Evolutionary conservation across 345 rosid genomes (phyloP), one percentile per base, ranked within the genome.

Genomic region (Atalantia buxifolia): DNA sequence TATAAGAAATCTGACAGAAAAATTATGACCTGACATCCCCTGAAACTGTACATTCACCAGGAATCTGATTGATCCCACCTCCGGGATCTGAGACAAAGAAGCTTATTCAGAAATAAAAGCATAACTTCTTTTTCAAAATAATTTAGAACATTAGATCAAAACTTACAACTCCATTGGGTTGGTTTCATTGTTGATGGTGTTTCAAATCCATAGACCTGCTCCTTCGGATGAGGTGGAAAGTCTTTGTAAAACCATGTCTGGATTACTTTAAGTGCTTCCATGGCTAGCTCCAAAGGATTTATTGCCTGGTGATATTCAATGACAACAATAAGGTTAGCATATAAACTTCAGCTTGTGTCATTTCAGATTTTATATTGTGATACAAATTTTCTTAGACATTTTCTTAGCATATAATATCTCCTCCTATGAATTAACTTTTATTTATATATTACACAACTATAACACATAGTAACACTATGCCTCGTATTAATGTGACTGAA

Each of bases 161-260:
- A 83, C 97, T 82, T 85, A 97, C 98, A 93, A 84, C 85, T 84
- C 99, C 98, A 97, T 57, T 94, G 99, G 31, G 98, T 97, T 81
- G 99, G 99, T 80, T 97, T 97, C 94, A 97, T 97, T 10, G 99
- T 97, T 69, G 99, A 97, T 22, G 99, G 98, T 9, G 98, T 94
- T 7, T 98, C 98, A 87, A 90, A 97, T 74, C 98, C 93, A 73
- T 97, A 94, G 48, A 86, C 86, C 78, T 89, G 81, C 85, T 97
- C 99, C 78, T 85, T 78, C 6, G 87, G 88, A 81, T 92, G 98
- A 59, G 98, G 90, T 2, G 98, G 99, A 40, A 94, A 97, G 84
- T 97, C 99, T 79, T 71, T 86, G 79, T 94, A 97, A 86, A 97
- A 97, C 64, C 88, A 88, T 33, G 85, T 53, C 75, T 97, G 99